Percentiles rank a stretch among this genome's conserved stretches.
These are phyloP conservation scores for Furcasterigmium furcatum DNA, from an alignment of 2,329 filamentous ascomycete species.

Conservation along the genomic window DNA sequence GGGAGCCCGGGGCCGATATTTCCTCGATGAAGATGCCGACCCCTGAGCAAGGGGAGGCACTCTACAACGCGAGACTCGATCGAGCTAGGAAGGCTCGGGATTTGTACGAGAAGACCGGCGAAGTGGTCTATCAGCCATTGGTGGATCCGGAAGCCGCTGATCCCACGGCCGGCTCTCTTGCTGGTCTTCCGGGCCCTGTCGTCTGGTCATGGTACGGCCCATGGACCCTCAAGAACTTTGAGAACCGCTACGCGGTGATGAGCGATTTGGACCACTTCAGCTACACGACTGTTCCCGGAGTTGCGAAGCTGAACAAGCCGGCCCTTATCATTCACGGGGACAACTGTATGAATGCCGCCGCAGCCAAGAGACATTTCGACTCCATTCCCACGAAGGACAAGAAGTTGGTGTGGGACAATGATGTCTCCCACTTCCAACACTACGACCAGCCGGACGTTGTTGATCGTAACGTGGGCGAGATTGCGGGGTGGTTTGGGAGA, in stretches of 20 bases:
- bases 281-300: slow-evolving; percentile 21
- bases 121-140: slow-evolving; percentile 22
- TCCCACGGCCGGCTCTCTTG: slow-evolving; percentile 16
- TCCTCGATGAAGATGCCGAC: slow-evolving; percentile 20
- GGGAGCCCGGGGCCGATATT: slow-evolving; percentile 18
- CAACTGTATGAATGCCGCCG: slow-evolving; percentile 24
- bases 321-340: slow-evolving; percentile 23
- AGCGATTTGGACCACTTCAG: slow-evolving; percentile 24
- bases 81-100: slow-evolving; percentile 19
- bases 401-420: slow-evolving; percentile 23
- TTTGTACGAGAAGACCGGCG: slow-evolving; percentile 20
- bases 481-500: slow-evolving; percentile 18
- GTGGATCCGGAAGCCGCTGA: slow-evolving; percentile 18
- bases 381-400: slow-evolving; percentile 19
- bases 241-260: slow-evolving; percentile 25
- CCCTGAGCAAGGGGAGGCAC: slow-evolving; percentile 20
- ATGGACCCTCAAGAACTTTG: slow-evolving; percentile 22
- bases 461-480: slow-evolving; percentile 21
- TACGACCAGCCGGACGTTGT: slow-evolving; percentile 22
- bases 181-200: slow-evolving; percentile 21
- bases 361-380: slow-evolving; percentile 20
- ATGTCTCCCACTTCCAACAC: slow-evolving; percentile 21
- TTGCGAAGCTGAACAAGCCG: slow-evolving; percentile 22
- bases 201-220: slow-evolving; percentile 25
- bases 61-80: slow-evolving; percentile 18